These are phyloP conservation scores for Leptographium procerum DNA, from an alignment of 2,329 filamentous ascomycete genomes.

Conservation along the genomic window DNA sequence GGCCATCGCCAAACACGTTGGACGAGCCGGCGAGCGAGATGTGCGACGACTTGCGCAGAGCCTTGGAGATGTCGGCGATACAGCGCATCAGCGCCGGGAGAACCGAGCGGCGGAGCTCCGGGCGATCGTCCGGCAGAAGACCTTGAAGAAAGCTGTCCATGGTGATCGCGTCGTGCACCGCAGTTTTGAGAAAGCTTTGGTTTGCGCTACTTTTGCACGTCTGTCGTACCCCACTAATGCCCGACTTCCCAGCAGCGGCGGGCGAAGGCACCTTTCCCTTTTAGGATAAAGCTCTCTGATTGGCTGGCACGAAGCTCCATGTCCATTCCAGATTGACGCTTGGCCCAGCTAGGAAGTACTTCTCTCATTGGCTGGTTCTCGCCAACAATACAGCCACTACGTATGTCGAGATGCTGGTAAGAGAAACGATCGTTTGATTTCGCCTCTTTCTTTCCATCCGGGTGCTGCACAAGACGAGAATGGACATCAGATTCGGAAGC, in stretches of 20 bases:
- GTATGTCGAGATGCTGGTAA: neutral
- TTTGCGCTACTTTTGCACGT: neutral
- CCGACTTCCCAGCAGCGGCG: neutral
- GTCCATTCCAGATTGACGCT: neutral
- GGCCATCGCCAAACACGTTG: conserved; percentile 43
- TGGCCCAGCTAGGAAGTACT: neutral
- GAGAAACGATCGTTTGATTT: neutral
- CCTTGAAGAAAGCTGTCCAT: neutral
- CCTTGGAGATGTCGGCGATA: conserved; percentile 31
- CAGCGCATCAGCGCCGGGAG: conserved; percentile 35
- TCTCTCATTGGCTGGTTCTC: neutral
- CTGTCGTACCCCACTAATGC: neutral
- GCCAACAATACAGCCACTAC: neutral
- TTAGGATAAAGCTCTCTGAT: neutral
- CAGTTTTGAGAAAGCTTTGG: neutral
- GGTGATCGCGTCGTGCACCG: neutral
- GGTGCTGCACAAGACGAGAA: neutral
- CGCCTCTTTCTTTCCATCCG: too few relatives aligned
- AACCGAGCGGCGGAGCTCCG: conserved; percentile 28
- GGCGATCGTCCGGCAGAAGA: conserved; percentile 1
- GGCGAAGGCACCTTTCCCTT: neutral
- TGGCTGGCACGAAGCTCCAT: neutral
- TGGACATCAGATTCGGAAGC: neutral
- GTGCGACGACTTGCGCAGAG: conserved; percentile 31
- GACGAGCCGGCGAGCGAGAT: conserved; percentile 34